phyloP scores from a whole-genome alignment of 192 early-diverging fungal genomes.

The Gigaspora rosea region DNA sequence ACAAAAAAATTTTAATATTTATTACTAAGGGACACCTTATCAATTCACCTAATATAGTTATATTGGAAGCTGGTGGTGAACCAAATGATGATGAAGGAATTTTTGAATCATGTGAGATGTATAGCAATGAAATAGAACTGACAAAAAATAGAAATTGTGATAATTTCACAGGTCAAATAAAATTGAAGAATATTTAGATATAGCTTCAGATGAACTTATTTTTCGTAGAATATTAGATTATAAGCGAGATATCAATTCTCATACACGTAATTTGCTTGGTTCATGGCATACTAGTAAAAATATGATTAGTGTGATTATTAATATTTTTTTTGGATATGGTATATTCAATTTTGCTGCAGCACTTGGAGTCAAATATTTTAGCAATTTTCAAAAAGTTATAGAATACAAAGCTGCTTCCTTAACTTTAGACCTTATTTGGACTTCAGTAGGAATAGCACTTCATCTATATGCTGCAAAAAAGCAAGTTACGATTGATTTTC shows the following conservation, averaged over 20 bases:
- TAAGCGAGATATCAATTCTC: neutral
- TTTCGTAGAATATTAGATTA: neutral
- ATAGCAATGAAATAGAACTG: neutral
- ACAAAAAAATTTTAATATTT: neutral
- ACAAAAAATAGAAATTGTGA: neutral
- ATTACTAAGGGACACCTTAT: neutral
- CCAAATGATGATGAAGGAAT: conserved; percentile 8
- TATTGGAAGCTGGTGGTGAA: neutral
- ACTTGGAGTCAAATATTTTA: conserved; percentile 6
- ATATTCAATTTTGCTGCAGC: neutral
- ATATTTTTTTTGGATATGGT: conserved; percentile 7
- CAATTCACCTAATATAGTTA: conserved; percentile 5
- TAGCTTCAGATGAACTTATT: conserved; percentile 18
- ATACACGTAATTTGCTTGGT: neutral
- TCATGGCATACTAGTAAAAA: neutral
- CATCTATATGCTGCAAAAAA: neutral
- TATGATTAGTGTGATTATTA: conserved; percentile 9
- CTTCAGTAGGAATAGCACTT: neutral
- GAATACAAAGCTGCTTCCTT: neutral
- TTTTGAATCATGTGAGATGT: conserved; percentile 5
- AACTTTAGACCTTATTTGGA: conserved; percentile 10
- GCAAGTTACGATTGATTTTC: neutral
- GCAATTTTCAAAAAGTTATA: conserved; percentile 7
- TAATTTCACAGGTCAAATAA: too few relatives aligned
- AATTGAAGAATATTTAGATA: neutral